These are phyloP conservation scores for Eruca vesicaria DNA, from an alignment of 441 rosid genomes.

Conservation along the genomic window DNA sequence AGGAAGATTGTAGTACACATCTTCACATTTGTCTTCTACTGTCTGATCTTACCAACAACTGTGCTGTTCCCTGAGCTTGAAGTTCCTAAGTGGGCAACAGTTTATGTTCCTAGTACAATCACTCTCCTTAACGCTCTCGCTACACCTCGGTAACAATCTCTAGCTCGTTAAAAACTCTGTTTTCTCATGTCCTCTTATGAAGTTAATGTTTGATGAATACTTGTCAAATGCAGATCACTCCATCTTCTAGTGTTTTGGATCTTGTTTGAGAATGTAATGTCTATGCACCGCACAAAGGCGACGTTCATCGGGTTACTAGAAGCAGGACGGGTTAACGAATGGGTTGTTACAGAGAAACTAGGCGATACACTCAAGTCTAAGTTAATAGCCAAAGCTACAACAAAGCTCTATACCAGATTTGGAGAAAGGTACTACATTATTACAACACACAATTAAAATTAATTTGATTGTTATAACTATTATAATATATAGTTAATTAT, in stretches of 20 bases:
- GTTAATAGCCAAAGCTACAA: constrained; percentile 36
- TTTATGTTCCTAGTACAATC: constrained; percentile 48
- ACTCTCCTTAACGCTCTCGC: constrained; percentile 54
- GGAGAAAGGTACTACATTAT: constrained; percentile 40
- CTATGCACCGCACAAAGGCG: constrained; percentile 51
- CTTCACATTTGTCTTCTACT: constrained; percentile 37
- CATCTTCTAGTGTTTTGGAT: constrained; percentile 54
- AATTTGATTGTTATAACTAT: background rate
- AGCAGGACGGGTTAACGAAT: constrained; percentile 51
- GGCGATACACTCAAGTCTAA: constrained; percentile 45
- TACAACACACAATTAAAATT: background rate
- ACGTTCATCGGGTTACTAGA: constrained; percentile 49
- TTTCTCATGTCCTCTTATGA: background rate
- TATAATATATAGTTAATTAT: background rate
- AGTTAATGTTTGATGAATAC: background rate
- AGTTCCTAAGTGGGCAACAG: constrained; percentile 63
- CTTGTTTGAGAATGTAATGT: constrained; percentile 55
- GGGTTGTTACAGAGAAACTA: constrained; percentile 55
- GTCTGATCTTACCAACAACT: constrained; percentile 38
- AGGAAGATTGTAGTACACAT: constrained; percentile 41
- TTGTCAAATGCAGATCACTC: constrained; percentile 37
- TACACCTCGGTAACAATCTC: constrained; percentile 38
- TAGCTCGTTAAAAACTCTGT: constrained; percentile 1
- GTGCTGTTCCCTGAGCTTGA: constrained; percentile 54
- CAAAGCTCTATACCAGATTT: constrained; percentile 40